A percentile compares a stretch with the other conserved stretches of the same genome.
Evolutionary conservation across 371 early-diverging fungal genomes (phyloP).

Genomic region (Nosema bombycis): DNA sequence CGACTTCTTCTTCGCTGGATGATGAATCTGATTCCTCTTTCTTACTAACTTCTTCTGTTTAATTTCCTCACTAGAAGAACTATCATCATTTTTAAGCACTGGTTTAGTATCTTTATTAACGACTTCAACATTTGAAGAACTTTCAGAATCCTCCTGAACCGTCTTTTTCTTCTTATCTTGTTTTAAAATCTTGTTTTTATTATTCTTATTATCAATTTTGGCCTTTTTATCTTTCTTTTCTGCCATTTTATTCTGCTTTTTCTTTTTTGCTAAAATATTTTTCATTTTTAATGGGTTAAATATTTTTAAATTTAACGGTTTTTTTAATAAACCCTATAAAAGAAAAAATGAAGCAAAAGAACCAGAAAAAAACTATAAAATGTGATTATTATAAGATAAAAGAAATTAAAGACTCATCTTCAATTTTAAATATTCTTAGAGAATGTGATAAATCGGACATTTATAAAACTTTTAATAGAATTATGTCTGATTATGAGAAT

Average conservation of each 20-base stretch:
- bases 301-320: background rate
- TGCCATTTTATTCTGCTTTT: background rate
- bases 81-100: background rate
- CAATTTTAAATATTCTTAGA: background rate
- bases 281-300: background rate
- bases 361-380: conserved; percentile 14
- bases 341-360: background rate
- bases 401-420: background rate
- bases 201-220: background rate
- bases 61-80: background rate
- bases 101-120: conserved; percentile 6
- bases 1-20: background rate
- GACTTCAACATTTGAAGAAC: background rate
- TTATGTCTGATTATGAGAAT: conserved; percentile 39
- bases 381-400: conserved; percentile 17
- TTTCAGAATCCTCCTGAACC: background rate
- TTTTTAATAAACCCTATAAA: background rate
- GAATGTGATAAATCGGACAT: background rate
- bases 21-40: background rate
- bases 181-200: background rate
- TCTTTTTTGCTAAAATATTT: background rate
- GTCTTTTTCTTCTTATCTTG: background rate
- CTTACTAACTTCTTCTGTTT: background rate
- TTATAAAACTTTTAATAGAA: conserved; percentile 41
- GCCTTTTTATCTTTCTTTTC: background rate